Evolutionary conservation across 169 alveolate species (phyloP), one percentile per base, ranked within the genome.

Genomic region (Sarcocystis neurona): DNA sequence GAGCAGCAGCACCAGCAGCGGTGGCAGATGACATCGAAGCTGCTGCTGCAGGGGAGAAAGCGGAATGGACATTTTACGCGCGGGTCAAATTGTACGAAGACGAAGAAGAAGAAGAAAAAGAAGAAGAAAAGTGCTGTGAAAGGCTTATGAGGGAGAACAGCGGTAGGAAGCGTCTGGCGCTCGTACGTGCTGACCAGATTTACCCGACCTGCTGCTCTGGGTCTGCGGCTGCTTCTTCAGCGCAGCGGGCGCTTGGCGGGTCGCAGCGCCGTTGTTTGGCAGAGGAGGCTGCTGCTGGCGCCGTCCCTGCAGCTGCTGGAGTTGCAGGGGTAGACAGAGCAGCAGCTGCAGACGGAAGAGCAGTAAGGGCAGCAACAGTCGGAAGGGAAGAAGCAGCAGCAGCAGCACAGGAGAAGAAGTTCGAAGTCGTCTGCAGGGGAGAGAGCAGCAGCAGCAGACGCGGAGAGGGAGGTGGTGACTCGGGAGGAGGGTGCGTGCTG

Each of bases 371-470:
- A n/a, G n/a, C n/a, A n/a, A n/a, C n/a, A n/a, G n/a, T 53, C 84
- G 1, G 84, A 77, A 46, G 66, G 41, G 5, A 43, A 77, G 66
- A 43, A 77, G 85, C 30, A 44, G 66, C 60, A 39, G 34, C 60
- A 77, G 66, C 60, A 77, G 85, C 85, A 46, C 6, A 43, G 30
- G 43, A 43, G 10, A 20, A 10, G 20, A 20, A 10, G 63, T 10
- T 20, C 20, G 63, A 10, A 53, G 63, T 20, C 10, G 63, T 53
- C 20, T 10, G 30, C 20, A 20, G 63, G 63, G 63, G 20, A 53
- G 63, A 10, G 30, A 10, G 66, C 60, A 77, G 66, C 85, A 77
- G 66, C 85, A 44, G 66, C 85, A 41, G 85, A 60, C 43, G 66
- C 20, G 47, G 43, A 39, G 23, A 77, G 27, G 66, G n/a, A n/a